A percentile compares a stretch with the other conserved stretches of the same genome.
These are phyloP conservation scores for Trifolium fragiferum DNA, from an alignment of 306 rosid genomes.

Conservation along the genomic window DNA sequence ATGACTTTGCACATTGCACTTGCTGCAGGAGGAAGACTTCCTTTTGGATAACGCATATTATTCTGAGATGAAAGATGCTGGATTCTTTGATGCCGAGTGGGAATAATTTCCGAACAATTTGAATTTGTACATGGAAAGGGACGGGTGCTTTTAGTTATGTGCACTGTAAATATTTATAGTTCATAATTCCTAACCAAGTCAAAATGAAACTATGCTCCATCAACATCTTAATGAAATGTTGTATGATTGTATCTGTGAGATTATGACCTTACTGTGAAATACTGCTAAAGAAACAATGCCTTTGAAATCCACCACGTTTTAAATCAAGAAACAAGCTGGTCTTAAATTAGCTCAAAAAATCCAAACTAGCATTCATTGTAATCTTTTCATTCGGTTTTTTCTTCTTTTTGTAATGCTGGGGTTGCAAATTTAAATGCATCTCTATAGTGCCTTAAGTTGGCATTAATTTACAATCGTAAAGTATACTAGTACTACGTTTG, in stretches of 20 bases:
- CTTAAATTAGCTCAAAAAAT: not conserved
- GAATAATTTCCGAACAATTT: conserved; percentile 51
- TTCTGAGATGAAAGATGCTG: conserved; percentile 90
- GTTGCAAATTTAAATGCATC: not conserved
- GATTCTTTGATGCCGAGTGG: conserved; percentile 89
- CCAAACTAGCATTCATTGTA: not conserved
- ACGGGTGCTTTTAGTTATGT: conserved; percentile 3
- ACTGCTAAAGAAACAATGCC: conserved; percentile 48
- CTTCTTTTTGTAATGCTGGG: not conserved
- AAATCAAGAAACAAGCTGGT: not conserved
- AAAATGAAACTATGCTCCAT: conserved; percentile 54
- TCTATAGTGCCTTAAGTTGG: not conserved
- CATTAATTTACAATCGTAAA: not conserved
- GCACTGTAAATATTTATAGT: conserved; percentile 45
- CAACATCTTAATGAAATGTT: conserved; percentile 40
- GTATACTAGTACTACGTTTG: not conserved
- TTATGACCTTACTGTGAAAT: conserved; percentile 45
- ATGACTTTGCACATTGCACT: conserved; percentile 20
- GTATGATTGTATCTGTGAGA: conserved; percentile 21
- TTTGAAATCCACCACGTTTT: conserved; percentile 47
- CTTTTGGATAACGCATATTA: conserved; percentile 78
- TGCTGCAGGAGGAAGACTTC: conserved; percentile 72
- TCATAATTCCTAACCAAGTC: conserved; percentile 44
- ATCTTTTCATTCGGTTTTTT: conserved; percentile 32
- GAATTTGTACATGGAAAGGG: conserved; percentile 37